These are phyloP conservation scores for Scheffersomyces quercinus DNA, from an alignment of 1,139 yeast genomes.

Conservation along the genomic window DNA sequence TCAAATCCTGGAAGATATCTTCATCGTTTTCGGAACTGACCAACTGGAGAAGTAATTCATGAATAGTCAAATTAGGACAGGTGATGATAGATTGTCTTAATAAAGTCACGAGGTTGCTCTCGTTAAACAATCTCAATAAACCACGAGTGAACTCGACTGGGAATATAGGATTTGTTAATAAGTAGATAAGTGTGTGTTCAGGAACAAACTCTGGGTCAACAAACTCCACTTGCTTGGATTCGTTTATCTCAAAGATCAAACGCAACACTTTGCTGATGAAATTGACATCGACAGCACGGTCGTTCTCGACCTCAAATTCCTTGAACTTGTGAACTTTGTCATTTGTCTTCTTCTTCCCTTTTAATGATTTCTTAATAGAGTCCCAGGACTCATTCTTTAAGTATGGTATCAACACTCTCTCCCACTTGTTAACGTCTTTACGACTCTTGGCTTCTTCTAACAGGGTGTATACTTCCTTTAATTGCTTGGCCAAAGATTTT, in stretches of 20 bases:
- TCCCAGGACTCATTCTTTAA: conserved; percentile 32
- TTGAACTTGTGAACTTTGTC: conserved; percentile 24
- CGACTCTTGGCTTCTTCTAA: conserved; percentile 20
- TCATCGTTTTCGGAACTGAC: conserved; percentile 27
- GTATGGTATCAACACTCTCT: conserved; percentile 33
- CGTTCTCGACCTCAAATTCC: conserved; percentile 64
- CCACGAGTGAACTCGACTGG: conserved; percentile 61
- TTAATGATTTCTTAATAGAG: conserved; percentile 18
- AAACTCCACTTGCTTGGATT: conserved; percentile 18
- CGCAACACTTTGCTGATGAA: conserved; percentile 54
- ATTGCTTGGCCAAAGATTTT: conserved; percentile 19
- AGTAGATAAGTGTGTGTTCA: conserved; percentile 64
- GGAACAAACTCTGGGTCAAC: conserved; percentile 41
- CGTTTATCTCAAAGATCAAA: conserved; percentile 37
- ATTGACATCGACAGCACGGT: conserved; percentile 63
- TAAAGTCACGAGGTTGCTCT: conserved; percentile 52
- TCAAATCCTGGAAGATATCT: conserved; percentile 64
- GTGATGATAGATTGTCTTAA: conserved; percentile 81
- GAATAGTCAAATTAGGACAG: conserved; percentile 66
- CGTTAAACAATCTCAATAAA: conserved; percentile 48
- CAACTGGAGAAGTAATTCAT: conserved; percentile 59
- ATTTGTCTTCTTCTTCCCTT: conserved; percentile 11
- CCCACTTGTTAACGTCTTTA: conserved; percentile 29
- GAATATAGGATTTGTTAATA: conserved; percentile 84
- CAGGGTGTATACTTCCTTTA: conserved; percentile 22